These are phyloP conservation scores for Parachlorella kessleri DNA, from an alignment of 139 green algal genomes.

Conservation along the genomic window DNA sequence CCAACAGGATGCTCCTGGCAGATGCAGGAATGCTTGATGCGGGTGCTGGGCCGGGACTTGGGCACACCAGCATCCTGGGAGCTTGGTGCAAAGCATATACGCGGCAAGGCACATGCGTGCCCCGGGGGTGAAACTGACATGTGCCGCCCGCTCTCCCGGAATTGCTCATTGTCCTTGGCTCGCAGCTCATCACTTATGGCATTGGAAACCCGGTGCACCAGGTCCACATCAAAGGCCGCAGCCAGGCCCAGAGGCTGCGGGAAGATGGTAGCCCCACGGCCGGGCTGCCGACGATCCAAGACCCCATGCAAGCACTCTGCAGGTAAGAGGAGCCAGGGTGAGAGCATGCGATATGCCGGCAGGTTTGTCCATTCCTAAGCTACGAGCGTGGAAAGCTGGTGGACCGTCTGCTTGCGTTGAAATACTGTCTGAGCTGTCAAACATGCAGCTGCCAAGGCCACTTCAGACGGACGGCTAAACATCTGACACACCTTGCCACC, in stretches of 20 bases:
- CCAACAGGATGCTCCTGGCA: too few relatives aligned
- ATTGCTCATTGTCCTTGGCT: slow-evolving; percentile 24
- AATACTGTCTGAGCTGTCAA: too few relatives aligned
- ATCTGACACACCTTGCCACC: slow-evolving; percentile 15
- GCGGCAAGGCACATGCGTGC: background rate
- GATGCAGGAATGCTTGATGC: background rate
- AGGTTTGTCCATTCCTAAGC: too few relatives aligned
- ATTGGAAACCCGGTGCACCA: slow-evolving; percentile 19
- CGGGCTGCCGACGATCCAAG: background rate
- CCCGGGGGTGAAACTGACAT: too few relatives aligned
- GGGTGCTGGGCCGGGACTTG: background rate
- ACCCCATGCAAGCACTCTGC: slow-evolving; percentile 38
- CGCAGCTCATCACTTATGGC: slow-evolving; percentile 37
- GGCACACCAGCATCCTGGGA: too few relatives aligned
- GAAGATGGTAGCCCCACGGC: slow-evolving; percentile 26
- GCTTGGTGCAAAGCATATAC: too few relatives aligned
- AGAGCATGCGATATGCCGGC: too few relatives aligned
- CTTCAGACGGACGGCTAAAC: too few relatives aligned
- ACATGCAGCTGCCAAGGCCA: too few relatives aligned
- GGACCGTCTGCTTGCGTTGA: too few relatives aligned
- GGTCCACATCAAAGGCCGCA: slow-evolving; percentile 23
- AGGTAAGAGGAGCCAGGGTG: too few relatives aligned
- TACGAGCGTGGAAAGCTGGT: too few relatives aligned
- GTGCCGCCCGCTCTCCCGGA: background rate
- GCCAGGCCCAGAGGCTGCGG: slow-evolving; percentile 39